Evolutionary conservation across 495 filamentous ascomycete species (phyloP), one percentile per base, ranked within the genome.

Genomic region (Penicillium lagena): DNA sequence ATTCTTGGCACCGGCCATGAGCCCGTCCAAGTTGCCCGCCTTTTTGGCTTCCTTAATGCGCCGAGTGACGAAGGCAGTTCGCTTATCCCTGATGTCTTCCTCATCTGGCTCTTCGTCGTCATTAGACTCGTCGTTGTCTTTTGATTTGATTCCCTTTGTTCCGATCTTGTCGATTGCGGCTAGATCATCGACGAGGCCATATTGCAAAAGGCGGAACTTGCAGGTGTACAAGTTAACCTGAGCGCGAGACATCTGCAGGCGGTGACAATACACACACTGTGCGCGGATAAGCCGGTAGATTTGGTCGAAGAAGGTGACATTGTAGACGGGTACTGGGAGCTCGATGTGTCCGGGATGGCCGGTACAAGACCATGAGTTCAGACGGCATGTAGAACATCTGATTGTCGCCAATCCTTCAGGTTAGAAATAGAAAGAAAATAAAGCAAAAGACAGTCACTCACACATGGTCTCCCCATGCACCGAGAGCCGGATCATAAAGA

Each of bases 331-430:
- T 9, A 90, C 82, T 4, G 94, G 90, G 22, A 99, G 80, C 51
- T 96, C 89, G 61, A 99, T 94, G 61, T 97, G 93, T 39, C 94
- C 94, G 29, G 81, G 76, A 70, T 99, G 94, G 46, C 94, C 94
- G 9, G 93, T 89, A 63, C 93, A 99, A 41, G 79, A 80, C 49
- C 78, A 77, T 49, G 78, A 80, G 51, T 79, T 80, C 52, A 90
- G 73, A 50, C 88, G 83, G 61, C 90, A 96, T 67, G 90, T 96
- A 55, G 87, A 80, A 67, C 90, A 96, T 52, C 90, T 96, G 58
- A 27, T 46, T 33, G 11, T 35, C 50, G 49, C 55, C 60, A 71
- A 48, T 47, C 39, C 13, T 41, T 27, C 29, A 29, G 10, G 15
- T 51, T 43, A 52, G 45, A 42, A 9, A 38, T 31, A 32, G 42